Evolutionary conservation across 1,284 basidiomycete genomes (phyloP), one percentile per base, ranked within the genome.

Genomic region (Moesziomyces sp.): DNA sequence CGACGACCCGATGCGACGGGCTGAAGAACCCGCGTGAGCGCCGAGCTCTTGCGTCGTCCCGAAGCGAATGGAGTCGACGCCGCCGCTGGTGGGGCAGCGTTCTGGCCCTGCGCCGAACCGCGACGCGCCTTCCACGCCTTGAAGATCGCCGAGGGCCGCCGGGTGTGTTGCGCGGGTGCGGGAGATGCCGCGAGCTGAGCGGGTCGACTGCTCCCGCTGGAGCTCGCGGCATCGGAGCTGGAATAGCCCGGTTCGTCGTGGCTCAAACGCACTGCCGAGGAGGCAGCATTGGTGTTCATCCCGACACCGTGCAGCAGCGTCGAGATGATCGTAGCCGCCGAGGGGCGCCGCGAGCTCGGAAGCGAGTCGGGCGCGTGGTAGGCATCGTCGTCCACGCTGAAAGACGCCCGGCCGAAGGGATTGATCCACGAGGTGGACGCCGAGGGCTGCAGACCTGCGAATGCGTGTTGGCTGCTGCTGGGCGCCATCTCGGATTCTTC

Each of bases 321-420:
- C 23, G 65, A 68, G 59, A 68, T 68, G 48, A 68, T 68, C 5
- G 65, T 68, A 0, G 55, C 65, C 7, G 65, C 65, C 3, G 46
- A 46, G 3, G 59, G 59, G 0, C 65, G 35, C 1, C 65, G 35
- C 16, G 65, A 68, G n/a, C 35, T 26, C 6, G 65, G 52, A 2
- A 35, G 26, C 3, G 65, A 58, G 10, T 23, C 47, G 6, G 65
- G 55, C 7, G 65, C 18, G 7, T 58, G 34, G 40, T 68, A 62
- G 13, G 46, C n/a, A 18, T 61, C 52, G 26, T 68, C 65, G 0
- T 62, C 62, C 35, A 58, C 46, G 23, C 42, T 43, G 51, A 65
- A 50, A 10, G 52, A 55, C n/a, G 56, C 46, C 8, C 62, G 52
- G 3, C 44, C 40, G 24, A 68, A 68, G 1, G 59, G 65, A 23